Evolutionary conservation across 1,284 basidiomycete species (phyloP), one percentile per base, ranked within the genome.

Genomic region (Ganoderma sinense): DNA sequence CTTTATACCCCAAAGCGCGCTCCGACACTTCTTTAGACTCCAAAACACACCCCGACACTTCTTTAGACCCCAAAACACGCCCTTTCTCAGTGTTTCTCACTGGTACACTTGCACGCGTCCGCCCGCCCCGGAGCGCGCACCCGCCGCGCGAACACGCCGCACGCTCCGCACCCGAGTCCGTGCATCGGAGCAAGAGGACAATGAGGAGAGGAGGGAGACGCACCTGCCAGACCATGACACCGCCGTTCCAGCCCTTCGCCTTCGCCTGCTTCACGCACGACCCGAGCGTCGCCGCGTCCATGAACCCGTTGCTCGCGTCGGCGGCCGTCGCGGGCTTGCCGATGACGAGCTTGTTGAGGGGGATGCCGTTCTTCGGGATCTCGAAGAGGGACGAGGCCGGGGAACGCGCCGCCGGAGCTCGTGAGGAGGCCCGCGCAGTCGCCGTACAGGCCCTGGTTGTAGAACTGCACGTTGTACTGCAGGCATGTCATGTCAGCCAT

Each of bases 391-490:
- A 76, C 0, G 81, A 80, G 43, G 43, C 72, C 69, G 1, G 69
- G 40, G 66, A 67, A 71, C 78, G 0, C 75, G 7, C 40, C 65
- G 2, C 68, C 69, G 0, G 71, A 51, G 20, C 81, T 78, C 51
- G 82, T 87, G 61, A 91, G 82, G 62, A 91, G 86, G 31, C 82
- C 81, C 64, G 73, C 75, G 78, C 88, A 91, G 69, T 85, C 87
- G 33, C 85, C 87, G 79, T 89, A 51, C 45, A 31, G 71, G 55
- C 58, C 79, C 83, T 74, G 89, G 73, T 74, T 90, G 79, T 91
- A 91, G 80, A 90, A 91, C 84, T 86, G 85, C 56, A 87, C 76
- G 68, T 86, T 87, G 75, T 86, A 87, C 84, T 82, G 71, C 6
- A 23, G 48, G 13, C 23, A n/a, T 6, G 36, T 7, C 36, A 7